Evolutionary conservation across 768 basidiomycete genomes (phyloP).

Genomic region (Amanita exitialis): DNA sequence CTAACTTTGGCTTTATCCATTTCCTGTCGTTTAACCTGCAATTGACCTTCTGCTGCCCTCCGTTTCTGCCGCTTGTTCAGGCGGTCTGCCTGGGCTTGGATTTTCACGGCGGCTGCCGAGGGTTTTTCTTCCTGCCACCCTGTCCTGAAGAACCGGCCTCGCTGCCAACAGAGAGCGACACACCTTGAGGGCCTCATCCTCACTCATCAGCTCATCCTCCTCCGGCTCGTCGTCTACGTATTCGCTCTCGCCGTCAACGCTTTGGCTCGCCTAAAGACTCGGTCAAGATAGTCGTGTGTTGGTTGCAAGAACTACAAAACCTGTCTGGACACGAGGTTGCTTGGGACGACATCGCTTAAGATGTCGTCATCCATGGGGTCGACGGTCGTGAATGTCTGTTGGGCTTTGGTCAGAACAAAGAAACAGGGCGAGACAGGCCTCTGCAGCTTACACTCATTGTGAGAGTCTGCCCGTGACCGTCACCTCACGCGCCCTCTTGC

Average conservation of each 20-base stretch:
- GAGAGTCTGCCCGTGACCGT: no score
- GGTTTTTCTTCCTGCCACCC: constrained; percentile 9
- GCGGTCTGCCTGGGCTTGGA: constrained; percentile 19
- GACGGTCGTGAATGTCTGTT: constrained; percentile 31
- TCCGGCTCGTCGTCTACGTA: constrained; percentile 50
- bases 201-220: constrained; percentile 55
- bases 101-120: constrained; percentile 22
- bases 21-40: constrained; percentile 63
- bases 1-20: constrained; percentile 86
- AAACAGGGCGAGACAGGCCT: not conserved
- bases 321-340: constrained; percentile 85
- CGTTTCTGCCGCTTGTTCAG: constrained; percentile 37
- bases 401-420: not conserved
- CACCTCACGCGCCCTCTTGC: no score
- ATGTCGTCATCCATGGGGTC: constrained; percentile 61
- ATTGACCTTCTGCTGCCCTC: constrained; percentile 60
- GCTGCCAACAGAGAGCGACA: not conserved
- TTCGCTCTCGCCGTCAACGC: constrained; percentile 69
- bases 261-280: constrained; percentile 46
- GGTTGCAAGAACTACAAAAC: constrained; percentile 27
- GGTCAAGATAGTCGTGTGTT: not conserved
- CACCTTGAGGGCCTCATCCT: constrained; percentile 29
- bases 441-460: constrained; percentile 17
- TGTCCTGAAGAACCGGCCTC: constrained; percentile 6
- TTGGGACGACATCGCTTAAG: constrained; percentile 84